Percentiles rank a stretch among this genome's conserved stretches.
Conservation (phyloP, 345 rosid genomes). For the Mallotus nudiflorus region DNA sequence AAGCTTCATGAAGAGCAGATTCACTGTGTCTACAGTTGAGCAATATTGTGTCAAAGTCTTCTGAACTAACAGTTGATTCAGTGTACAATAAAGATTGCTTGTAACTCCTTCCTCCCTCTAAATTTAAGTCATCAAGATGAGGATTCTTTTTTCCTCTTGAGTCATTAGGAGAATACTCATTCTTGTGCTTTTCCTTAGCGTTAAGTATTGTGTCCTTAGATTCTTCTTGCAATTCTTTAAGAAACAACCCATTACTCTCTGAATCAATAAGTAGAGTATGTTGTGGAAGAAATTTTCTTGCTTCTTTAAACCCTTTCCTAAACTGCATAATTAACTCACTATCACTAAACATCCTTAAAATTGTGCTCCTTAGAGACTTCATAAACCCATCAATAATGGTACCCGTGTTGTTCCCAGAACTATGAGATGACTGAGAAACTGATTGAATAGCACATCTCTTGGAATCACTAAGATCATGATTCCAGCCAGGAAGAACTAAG, state of each 20-base stretch:
- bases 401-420: slow-evolving; percentile 29
- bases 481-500: slow-evolving; percentile 19
- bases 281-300: slow-evolving; percentile 53
- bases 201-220: slow-evolving; percentile 14
- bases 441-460: slow-evolving; percentile 24
- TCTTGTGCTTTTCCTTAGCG: slow-evolving; percentile 25
- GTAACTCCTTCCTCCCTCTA: slow-evolving; percentile 31
- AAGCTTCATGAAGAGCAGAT: slow-evolving; percentile 26
- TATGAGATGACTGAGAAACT: slow-evolving; percentile 31
- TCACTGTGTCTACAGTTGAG: slow-evolving; percentile 21
- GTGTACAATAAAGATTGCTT: slow-evolving; percentile 33
- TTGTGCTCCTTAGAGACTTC: slow-evolving; percentile 46
- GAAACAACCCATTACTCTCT: slow-evolving; percentile 28
- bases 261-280: slow-evolving; percentile 30
- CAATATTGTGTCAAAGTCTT: slow-evolving; percentile 27
- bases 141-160: slow-evolving; percentile 34
- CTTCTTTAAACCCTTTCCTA: slow-evolving; percentile 63
- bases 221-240: slow-evolving; percentile 33
- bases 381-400: slow-evolving; percentile 34
- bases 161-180: slow-evolving; percentile 3
- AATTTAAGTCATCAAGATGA: slow-evolving; percentile 12
- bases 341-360: slow-evolving; percentile 41
- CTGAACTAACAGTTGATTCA: slow-evolving; percentile 27
- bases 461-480: slow-evolving; percentile 24
- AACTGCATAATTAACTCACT: slow-evolving; percentile 51